phyloP scores from a whole-genome alignment of 371 early-diverging fungal species.

The Dipsacomyces acuminosporus region DNA sequence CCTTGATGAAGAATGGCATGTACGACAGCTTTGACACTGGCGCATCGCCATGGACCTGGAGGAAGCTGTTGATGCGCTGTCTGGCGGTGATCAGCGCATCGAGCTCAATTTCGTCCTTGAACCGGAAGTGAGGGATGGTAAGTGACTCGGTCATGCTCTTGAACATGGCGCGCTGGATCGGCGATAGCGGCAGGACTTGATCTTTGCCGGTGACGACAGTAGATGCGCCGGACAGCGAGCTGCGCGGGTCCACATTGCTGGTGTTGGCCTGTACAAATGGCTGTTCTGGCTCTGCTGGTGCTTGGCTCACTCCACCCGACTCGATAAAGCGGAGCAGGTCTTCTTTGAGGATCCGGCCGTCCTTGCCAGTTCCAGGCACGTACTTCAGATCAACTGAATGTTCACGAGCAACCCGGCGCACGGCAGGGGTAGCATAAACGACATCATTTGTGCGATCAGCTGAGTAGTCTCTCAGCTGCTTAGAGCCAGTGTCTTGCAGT shows the following conservation, averaged over 20 bases:
- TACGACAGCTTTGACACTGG: slow-evolving; percentile 75
- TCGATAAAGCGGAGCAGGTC: slow-evolving; percentile 69
- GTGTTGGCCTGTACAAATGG: slow-evolving; percentile 27
- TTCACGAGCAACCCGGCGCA: slow-evolving; percentile 83
- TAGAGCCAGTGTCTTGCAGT: slow-evolving; percentile 1
- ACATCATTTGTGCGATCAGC: slow-evolving; percentile 38
- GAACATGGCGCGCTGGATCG: slow-evolving; percentile 95
- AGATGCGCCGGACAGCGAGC: slow-evolving; percentile 22
- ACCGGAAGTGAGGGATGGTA: slow-evolving; percentile 91
- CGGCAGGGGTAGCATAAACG: slow-evolving; percentile 83
- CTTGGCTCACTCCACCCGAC: slow-evolving; percentile 1
- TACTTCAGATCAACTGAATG: slow-evolving; percentile 65
- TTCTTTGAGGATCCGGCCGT: slow-evolving; percentile 85
- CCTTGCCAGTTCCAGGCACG: slow-evolving; percentile 79
- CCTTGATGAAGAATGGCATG: slow-evolving; percentile 95
- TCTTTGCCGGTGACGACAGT: slow-evolving; percentile 38
- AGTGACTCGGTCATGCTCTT: slow-evolving; percentile 91
- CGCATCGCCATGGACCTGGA: slow-evolving; percentile 46
- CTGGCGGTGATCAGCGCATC: slow-evolving; percentile 66
- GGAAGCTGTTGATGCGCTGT: slow-evolving; percentile 59
- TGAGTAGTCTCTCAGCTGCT: slow-evolving; percentile 28
- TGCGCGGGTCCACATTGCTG: slow-evolving; percentile 6
- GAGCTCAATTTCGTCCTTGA: slow-evolving; percentile 83
- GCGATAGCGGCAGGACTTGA: slow-evolving; percentile 57
- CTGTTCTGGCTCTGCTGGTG: neutral